Conservation (phyloP, 129 eudicot species). For the Calendula officinalis region DNA sequence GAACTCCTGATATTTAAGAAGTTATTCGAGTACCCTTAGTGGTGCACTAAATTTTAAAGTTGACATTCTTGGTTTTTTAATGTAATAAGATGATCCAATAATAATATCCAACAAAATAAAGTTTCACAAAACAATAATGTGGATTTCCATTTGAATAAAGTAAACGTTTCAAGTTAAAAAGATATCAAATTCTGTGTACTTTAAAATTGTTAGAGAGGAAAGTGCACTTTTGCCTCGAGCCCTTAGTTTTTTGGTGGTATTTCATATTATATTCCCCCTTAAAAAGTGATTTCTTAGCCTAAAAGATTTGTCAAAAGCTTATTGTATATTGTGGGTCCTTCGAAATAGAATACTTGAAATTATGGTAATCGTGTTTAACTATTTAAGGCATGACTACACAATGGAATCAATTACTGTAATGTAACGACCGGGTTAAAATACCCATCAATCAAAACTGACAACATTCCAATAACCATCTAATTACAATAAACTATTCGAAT, state of each 20-base stretch:
- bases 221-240: conserved; percentile 44
- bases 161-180: not conserved
- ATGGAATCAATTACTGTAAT: too few species aligned
- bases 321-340: not conserved
- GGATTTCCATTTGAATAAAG: conserved; percentile 15
- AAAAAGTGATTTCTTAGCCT: conserved; percentile 29
- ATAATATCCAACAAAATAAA: conserved; percentile 32
- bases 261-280: conserved; percentile 5
- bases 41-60: conserved; percentile 27
- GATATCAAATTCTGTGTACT: conserved; percentile 27
- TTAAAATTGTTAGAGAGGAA: conserved; percentile 19
- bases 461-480: too few species aligned
- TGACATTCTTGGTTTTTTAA: conserved; percentile 1
- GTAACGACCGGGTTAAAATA: too few species aligned
- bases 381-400: too few species aligned
- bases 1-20: not conserved
- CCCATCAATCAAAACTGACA: too few species aligned
- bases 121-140: conserved; percentile 33
- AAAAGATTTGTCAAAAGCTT: conserved; percentile 24
- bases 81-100: conserved; percentile 24
- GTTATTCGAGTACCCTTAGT: conserved; percentile 10
- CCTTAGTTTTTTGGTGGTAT: conserved; percentile 29
- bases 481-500: too few species aligned
- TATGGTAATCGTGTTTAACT: too few species aligned
- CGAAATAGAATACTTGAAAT: not conserved